A percentile compares a stretch with the other conserved stretches of the same genome.
These are phyloP conservation scores for Leonotis leonurus DNA, from an alignment of 257 asterid genomes.

Conservation along the genomic window DNA sequence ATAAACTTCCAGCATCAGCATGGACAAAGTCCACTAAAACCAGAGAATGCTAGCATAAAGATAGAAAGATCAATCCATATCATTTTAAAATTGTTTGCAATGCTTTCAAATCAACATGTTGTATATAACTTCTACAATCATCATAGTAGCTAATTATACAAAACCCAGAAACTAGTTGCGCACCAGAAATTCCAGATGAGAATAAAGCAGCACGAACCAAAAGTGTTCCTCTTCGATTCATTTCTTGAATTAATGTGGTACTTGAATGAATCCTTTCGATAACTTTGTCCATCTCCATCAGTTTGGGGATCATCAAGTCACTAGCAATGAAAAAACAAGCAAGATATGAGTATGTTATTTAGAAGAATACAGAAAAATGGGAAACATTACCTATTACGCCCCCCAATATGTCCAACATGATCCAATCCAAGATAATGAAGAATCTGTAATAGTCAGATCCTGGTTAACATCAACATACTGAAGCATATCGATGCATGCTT, in stretches of 20 bases:
- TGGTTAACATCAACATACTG: constrained; percentile 10
- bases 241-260: constrained; percentile 30
- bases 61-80: not conserved
- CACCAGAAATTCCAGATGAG: constrained; percentile 49
- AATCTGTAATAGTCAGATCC: constrained; percentile 49
- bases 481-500: constrained; percentile 2
- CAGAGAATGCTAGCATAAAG: not conserved
- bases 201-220: constrained; percentile 86
- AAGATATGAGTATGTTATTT: constrained; percentile 10
- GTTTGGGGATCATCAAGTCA: constrained; percentile 75
- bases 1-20: not conserved
- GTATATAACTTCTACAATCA: constrained; percentile 1
- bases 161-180: constrained; percentile 23
- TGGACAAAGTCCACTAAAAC: not conserved
- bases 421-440: constrained; percentile 97
- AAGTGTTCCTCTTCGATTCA: constrained; percentile 61
- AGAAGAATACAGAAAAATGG: constrained; percentile 5
- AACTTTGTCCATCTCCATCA: constrained; percentile 82
- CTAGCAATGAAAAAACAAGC: constrained; percentile 31
- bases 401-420: constrained; percentile 92
- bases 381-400: constrained; percentile 61
- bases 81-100: not conserved
- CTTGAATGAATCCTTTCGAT: constrained; percentile 55
- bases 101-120: not conserved
- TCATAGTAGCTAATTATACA: not conserved